Evolutionary conservation across 208 protist species (phyloP).

Genomic region (Leishmania turanica): DNA sequence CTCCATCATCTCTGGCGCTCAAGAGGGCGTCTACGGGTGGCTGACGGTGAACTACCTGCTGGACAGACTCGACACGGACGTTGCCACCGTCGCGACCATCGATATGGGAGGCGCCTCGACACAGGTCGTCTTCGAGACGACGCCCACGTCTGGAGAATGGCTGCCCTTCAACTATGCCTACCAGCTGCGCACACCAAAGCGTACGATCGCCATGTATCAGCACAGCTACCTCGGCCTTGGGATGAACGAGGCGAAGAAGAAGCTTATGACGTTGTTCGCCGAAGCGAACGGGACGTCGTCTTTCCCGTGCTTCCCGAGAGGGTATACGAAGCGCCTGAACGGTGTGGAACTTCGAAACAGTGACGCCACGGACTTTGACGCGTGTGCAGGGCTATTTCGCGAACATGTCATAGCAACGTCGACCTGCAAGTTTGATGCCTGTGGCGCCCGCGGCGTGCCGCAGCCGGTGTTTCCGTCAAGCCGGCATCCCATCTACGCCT

Average conservation of each 20-base stretch:
- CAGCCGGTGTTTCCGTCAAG: slow-evolving; percentile 40
- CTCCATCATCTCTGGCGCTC: slow-evolving; percentile 58
- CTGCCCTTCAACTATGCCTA: slow-evolving; percentile 47
- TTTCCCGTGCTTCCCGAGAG: slow-evolving; percentile 34
- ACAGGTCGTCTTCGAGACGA: slow-evolving; percentile 74
- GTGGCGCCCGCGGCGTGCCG: slow-evolving; percentile 52
- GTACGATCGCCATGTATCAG: slow-evolving; percentile 49
- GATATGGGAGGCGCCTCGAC: slow-evolving; percentile 87
- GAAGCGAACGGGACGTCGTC: slow-evolving; percentile 12
- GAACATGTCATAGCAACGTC: slow-evolving; percentile 23
- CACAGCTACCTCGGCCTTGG: slow-evolving; percentile 85
- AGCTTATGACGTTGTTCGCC: slow-evolving; percentile 16
- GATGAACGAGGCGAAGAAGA: slow-evolving; percentile 60
- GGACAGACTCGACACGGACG: slow-evolving; percentile 8
- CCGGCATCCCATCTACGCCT: slow-evolving; percentile 41
- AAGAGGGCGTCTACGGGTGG: slow-evolving; percentile 84
- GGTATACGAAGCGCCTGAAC: slow-evolving; percentile 12
- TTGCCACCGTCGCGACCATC: slow-evolving; percentile 40
- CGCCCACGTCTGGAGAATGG: slow-evolving; percentile 28
- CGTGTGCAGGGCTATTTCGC: slow-evolving; percentile 23
- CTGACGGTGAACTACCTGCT: slow-evolving; percentile 88
- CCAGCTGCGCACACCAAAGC: slow-evolving; percentile 24
- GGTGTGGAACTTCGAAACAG: slow-evolving; percentile 21
- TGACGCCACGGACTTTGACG: slow-evolving; percentile 28
- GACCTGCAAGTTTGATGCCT: slow-evolving; percentile 37